Evolutionary conservation across 495 filamentous ascomycete genomes (phyloP).

Genomic region (Xylaria cubensis): DNA sequence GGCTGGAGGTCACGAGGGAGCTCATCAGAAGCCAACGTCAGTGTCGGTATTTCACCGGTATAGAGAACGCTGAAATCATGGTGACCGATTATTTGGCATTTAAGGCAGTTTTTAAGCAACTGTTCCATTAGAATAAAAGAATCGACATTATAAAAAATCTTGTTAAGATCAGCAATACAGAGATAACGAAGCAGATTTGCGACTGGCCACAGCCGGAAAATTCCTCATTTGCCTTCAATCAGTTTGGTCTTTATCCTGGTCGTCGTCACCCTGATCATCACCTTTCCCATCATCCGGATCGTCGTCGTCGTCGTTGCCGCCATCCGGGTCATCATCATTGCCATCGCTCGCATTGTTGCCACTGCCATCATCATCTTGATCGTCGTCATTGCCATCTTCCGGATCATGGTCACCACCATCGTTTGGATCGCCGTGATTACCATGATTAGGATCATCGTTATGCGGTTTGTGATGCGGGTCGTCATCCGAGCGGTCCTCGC

Average conservation of each 20-base stretch:
- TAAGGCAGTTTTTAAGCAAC: not conserved
- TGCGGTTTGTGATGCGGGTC: not conserved
- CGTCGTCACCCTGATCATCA: not conserved
- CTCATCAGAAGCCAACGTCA: not conserved
- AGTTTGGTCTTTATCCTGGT: not conserved
- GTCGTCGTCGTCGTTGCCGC: not conserved
- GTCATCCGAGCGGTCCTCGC: not conserved
- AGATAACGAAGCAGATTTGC: not conserved
- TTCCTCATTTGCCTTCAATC: not conserved
- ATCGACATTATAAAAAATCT: too few relatives aligned
- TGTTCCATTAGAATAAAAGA: not conserved
- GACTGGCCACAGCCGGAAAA: not conserved
- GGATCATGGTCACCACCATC: not conserved
- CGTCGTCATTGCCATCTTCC: too few relatives aligned
- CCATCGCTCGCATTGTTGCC: too few relatives aligned
- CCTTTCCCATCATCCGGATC: not conserved
- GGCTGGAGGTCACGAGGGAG: not conserved
- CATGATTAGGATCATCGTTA: not conserved
- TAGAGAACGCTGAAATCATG: too few relatives aligned
- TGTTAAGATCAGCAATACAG: not conserved
- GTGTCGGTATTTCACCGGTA: too few relatives aligned
- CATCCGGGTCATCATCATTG: not conserved
- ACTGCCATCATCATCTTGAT: too few relatives aligned
- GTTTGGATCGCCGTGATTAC: not conserved
- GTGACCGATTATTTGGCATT: too few relatives aligned